phyloP scores from a whole-genome alignment of 1,284 basidiomycete species.

The Peniophora sp. region DNA sequence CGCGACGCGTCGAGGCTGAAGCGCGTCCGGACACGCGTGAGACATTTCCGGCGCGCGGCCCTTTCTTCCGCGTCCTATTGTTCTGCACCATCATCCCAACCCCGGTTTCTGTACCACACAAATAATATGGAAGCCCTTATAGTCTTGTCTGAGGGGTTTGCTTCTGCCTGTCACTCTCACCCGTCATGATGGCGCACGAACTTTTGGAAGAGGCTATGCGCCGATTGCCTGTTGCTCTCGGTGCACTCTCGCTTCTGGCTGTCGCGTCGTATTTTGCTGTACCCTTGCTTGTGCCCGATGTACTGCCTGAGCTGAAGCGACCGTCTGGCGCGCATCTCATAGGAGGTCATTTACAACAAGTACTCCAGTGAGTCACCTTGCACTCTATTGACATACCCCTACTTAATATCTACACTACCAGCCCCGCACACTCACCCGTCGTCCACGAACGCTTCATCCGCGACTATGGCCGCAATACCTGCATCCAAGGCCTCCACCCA shows the following conservation, averaged over 20 bases:
- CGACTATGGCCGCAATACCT: constrained; percentile 34
- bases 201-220: neutral
- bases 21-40: constrained; percentile 7
- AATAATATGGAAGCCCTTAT: too few species aligned
- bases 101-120: too few species aligned
- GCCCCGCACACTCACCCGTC: constrained; percentile 46
- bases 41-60: too few species aligned
- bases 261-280: neutral
- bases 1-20: neutral
- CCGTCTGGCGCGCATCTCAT: constrained; percentile 44
- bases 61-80: too few species aligned
- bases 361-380: constrained; percentile 44
- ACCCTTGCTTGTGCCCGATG: neutral
- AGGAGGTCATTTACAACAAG: constrained; percentile 41
- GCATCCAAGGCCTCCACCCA: constrained; percentile 55
- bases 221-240: neutral
- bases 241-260: neutral
- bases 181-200: too few species aligned
- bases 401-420: constrained; percentile 21
- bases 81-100: too few species aligned
- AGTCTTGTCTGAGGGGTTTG: too few species aligned
- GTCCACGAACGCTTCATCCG: constrained; percentile 45
- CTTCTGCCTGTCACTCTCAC: too few species aligned
- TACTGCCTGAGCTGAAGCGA: constrained; percentile 37
- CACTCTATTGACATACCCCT: neutral